Evolutionary conservation across 495 filamentous ascomycete species (phyloP).

Genomic region (Hyphodiscus hymeniophilus): DNA sequence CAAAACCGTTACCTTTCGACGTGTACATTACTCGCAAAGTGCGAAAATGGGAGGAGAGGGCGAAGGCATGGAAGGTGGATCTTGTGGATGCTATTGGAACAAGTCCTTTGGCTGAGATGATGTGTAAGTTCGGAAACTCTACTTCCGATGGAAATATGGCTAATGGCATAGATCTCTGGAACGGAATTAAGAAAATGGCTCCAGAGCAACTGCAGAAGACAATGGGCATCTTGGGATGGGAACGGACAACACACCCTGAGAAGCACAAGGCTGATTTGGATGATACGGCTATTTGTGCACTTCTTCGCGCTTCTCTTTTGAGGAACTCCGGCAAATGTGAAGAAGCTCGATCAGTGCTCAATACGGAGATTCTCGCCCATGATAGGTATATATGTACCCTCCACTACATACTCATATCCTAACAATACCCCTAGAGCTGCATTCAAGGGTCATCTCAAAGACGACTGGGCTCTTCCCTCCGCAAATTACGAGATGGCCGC

Average conservation of each 20-base stretch:
- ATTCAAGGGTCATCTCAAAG: constrained; percentile 67
- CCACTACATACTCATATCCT: neutral
- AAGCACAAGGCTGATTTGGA: constrained; percentile 59
- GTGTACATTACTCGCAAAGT: constrained; percentile 79
- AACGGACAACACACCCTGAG: constrained; percentile 40
- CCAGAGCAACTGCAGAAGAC: constrained; percentile 54
- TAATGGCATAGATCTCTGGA: constrained; percentile 67
- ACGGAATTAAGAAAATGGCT: constrained; percentile 69
- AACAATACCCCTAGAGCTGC: constrained; percentile 29
- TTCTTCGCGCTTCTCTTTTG: constrained; percentile 60
- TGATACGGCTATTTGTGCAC: constrained; percentile 60
- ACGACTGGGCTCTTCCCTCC: constrained; percentile 73
- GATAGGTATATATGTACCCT: constrained; percentile 39
- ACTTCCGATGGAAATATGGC: too few relatives aligned
- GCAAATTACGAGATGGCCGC: constrained; percentile 89
- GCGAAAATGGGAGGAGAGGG: constrained; percentile 80
- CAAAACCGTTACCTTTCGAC: constrained; percentile 82
- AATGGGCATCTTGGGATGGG: constrained; percentile 57
- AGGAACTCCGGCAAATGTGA: constrained; percentile 52
- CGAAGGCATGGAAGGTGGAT: constrained; percentile 56
- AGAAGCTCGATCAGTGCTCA: constrained; percentile 56
- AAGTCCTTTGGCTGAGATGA: constrained; percentile 84
- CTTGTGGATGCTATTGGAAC: constrained; percentile 79
- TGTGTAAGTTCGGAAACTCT: constrained; percentile 17
- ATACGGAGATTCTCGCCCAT: constrained; percentile 50